A percentile compares a stretch with the other conserved stretches of the same genome.
phyloP scores from a whole-genome alignment of 768 basidiomycete genomes.

The Suillus subalutaceus region DNA sequence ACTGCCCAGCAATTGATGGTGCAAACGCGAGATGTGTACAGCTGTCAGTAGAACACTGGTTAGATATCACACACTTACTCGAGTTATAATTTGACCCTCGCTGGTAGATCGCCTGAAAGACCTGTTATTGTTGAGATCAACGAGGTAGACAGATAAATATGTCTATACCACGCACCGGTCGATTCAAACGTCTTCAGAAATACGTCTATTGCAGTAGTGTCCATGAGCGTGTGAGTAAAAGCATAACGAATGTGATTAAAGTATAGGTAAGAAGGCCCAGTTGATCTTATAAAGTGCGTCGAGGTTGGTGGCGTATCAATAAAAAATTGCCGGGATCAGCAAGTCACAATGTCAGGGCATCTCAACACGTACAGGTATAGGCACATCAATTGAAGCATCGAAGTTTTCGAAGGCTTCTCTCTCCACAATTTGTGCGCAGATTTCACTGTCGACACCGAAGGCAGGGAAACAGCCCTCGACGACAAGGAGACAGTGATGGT shows the following conservation, averaged over 20 bases:
- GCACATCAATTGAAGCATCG: constrained; percentile 95
- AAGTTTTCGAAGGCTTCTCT: constrained; percentile 98
- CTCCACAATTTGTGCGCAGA: constrained; percentile 96
- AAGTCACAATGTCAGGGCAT: constrained; percentile 13
- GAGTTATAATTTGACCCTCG: not conserved
- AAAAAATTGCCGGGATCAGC: constrained; percentile 12
- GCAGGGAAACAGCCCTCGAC: constrained; percentile 99
- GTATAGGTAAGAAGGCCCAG: constrained; percentile 33
- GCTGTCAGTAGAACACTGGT: not conserved
- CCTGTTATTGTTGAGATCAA: not conserved
- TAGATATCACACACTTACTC: not conserved
- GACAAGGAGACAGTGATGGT: constrained; percentile 63
- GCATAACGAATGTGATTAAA: constrained; percentile 12
- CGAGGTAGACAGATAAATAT: not conserved
- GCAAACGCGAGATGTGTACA: not conserved
- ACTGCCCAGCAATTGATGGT: not conserved
- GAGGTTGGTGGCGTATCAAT: constrained; percentile 85
- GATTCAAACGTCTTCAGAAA: not conserved
- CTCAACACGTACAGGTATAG: constrained; percentile 76
- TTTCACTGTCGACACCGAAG: constrained; percentile 98
- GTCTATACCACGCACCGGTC: not conserved
- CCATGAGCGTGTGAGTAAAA: constrained; percentile 14
- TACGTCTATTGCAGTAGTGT: constrained; percentile 22
- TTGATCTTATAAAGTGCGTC: constrained; percentile 88
- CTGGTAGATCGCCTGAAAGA: not conserved